phyloP scores from a whole-genome alignment of 1,139 yeast species.

The Tardiomyces blankii region DNA sequence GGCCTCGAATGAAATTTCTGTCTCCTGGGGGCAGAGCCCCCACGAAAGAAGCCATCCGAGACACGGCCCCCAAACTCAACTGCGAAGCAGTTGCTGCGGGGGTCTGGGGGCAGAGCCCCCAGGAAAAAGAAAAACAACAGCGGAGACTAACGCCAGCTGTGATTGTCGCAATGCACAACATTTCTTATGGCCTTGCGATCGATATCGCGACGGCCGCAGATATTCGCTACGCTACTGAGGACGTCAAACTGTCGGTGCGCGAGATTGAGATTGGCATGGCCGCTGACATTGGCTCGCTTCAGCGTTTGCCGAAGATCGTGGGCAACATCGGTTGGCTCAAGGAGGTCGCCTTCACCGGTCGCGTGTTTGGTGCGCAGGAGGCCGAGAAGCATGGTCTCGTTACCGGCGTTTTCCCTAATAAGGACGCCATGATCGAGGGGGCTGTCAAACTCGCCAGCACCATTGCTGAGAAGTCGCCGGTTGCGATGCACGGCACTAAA shows the following conservation, averaged over 20 bases:
- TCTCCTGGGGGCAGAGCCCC: too few relatives aligned
- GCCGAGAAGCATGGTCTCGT: conserved; percentile 49
- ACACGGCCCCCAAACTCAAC: too few relatives aligned
- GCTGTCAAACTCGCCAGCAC: conserved; percentile 42
- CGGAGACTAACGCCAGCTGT: conserved; percentile 22
- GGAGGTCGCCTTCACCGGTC: conserved; percentile 57
- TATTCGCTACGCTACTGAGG: conserved; percentile 47
- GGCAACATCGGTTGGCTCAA: conserved; percentile 49
- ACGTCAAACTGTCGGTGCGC: conserved; percentile 46
- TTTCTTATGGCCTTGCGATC: conserved; percentile 50
- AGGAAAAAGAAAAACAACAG: too few relatives aligned
- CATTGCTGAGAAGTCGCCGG: conserved; percentile 39
- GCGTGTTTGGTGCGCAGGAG: conserved; percentile 42
- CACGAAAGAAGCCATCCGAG: too few relatives aligned
- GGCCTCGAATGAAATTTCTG: too few relatives aligned
- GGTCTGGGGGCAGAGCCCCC: too few relatives aligned
- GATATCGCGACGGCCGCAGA: conserved; percentile 53
- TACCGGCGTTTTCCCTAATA: conserved; percentile 36
- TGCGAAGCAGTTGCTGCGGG: too few relatives aligned
- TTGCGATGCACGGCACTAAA: conserved; percentile 63
- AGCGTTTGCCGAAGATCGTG: conserved; percentile 48
- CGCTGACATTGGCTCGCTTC: conserved; percentile 73
- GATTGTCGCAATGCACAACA: conserved; percentile 36
- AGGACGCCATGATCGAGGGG: conserved; percentile 38
- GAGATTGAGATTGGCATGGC: conserved; percentile 68